Evolutionary conservation across 352 stramenopile species (phyloP), one percentile per base, ranked within the genome.

Genomic region (Globisporangium parvum): DNA sequence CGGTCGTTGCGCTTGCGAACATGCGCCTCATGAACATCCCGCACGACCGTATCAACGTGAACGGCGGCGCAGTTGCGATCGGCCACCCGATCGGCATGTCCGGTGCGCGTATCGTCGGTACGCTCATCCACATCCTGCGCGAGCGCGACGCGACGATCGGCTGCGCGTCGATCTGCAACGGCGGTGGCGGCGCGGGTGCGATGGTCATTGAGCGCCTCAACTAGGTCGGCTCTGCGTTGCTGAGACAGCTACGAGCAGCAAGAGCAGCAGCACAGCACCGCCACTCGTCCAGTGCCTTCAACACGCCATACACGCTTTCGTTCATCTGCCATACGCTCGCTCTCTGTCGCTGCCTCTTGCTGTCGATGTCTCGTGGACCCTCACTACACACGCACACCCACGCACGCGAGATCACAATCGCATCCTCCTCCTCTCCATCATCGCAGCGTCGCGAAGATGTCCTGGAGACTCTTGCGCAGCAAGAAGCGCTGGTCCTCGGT

Each of bases 111-210:
- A 98, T 99, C 62, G 82, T 99, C 53, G 95, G 93, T 41, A 96
- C 88, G 49, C 78, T 99, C 18, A 91, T 97, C 59, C 80, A 92
- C 59, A 95, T 98, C 28, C 77, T 99, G 52, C 88, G 97, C 61
- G 82, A 97, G 62, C 95, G 95, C 41, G 94, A 98, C 60, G 95
- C 83, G 18, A 97, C 81, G n/a, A 90, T 99, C 47, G 97, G 96
- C 42, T 96, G 85, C 69, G 97, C 96, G 24, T 96, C 88, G 45
- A 99, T 99, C 60, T 99, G 96, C 72, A 99, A 99, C 73, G 97
- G 97, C 33, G 97, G 97, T 33, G 97, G 97, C 45, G 97, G 96
- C 9, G 96, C 97, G 23, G 96, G 91, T 45, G 96, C 96, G 5
- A 95, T 99, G 65, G 71, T 99, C 45, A 88, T 99, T 55, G 96